These are phyloP conservation scores for Cocos nucifera DNA, from an alignment of 176 grass and related monocot species.

Conservation along the genomic window DNA sequence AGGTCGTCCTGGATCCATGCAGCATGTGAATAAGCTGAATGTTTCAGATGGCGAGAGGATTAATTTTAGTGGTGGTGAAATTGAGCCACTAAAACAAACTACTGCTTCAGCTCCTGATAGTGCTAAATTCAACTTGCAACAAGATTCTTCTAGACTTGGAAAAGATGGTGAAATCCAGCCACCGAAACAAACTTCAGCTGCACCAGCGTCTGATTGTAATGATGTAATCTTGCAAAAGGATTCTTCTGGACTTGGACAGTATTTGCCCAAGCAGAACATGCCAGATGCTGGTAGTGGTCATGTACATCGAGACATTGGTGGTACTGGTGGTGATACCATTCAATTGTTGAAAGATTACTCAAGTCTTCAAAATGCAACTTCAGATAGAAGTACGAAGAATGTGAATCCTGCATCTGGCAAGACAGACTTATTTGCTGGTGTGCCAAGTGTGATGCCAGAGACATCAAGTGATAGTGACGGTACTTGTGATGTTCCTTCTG, in stretches of 20 bases:
- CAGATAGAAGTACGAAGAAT: background rate
- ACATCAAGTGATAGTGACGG: background rate
- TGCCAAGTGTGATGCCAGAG: background rate
- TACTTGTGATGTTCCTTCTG: background rate
- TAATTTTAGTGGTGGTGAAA: conserved; percentile 13
- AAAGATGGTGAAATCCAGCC: background rate
- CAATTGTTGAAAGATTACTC: too few relatives aligned
- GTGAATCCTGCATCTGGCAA: background rate
- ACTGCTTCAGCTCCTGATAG: background rate
- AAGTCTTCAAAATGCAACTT: background rate
- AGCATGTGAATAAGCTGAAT: background rate
- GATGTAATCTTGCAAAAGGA: background rate
- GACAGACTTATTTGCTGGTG: background rate
- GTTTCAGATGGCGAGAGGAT: conserved; percentile 4
- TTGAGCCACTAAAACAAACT: conserved; percentile 2
- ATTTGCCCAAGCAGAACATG: too few relatives aligned
- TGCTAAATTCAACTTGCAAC: background rate
- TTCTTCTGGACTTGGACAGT: background rate
- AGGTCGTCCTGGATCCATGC: background rate
- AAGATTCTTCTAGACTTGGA: background rate
- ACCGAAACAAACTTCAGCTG: background rate
- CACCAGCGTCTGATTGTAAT: too few relatives aligned
- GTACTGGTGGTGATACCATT: too few relatives aligned
- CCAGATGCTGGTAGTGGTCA: too few relatives aligned
- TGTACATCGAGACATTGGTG: too few relatives aligned